A percentile compares a stretch with the other conserved stretches of the same genome.
Conservation (phyloP, 345 rosid genomes). For the Gossypium mustelinum region DNA sequence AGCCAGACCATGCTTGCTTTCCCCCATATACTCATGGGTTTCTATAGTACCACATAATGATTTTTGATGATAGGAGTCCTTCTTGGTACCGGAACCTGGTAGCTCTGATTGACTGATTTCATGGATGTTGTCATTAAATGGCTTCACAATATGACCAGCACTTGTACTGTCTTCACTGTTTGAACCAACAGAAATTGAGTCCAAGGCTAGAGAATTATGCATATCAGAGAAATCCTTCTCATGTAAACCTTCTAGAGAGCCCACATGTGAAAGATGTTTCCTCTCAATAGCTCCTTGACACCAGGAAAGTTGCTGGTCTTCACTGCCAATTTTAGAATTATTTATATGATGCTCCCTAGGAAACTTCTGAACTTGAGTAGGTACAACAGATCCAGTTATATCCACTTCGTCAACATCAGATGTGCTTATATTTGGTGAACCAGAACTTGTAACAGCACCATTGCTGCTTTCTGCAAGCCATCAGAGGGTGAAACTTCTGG, state of each 20-base stretch:
- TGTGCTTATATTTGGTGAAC: conserved; percentile 9
- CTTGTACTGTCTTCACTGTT: conserved; percentile 21
- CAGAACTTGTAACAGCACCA: conserved; percentile 8
- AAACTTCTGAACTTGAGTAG: conserved; percentile 13
- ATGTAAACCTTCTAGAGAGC: conserved; percentile 8
- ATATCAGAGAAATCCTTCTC: conserved; percentile 18
- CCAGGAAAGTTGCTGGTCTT: conserved; percentile 11
- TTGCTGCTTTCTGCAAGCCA: conserved; percentile 11
- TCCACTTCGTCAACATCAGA: conserved; percentile 22
- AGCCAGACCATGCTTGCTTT: conserved; percentile 14
- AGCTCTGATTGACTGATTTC: conserved; percentile 18
- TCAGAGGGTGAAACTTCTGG: conserved; percentile 22
- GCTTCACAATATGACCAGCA: conserved; percentile 17
- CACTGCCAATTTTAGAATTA: conserved; percentile 17
- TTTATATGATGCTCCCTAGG: conserved; percentile 9
- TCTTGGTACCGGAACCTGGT: conserved; percentile 11
- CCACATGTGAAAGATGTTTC: conserved; percentile 5
- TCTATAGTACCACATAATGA: conserved; percentile 21
- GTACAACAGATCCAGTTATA: conserved; percentile 11
- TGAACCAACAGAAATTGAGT: conserved; percentile 29
- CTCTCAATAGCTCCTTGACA: conserved; percentile 14
- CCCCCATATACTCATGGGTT: conserved; percentile 11
- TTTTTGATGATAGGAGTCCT: conserved; percentile 16
- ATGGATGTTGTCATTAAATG: conserved; percentile 12
- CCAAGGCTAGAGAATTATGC: conserved; percentile 24